These are phyloP conservation scores for Trypanosoma platydactyli DNA, from an alignment of 208 protist genomes.

Conservation along the genomic window DNA sequence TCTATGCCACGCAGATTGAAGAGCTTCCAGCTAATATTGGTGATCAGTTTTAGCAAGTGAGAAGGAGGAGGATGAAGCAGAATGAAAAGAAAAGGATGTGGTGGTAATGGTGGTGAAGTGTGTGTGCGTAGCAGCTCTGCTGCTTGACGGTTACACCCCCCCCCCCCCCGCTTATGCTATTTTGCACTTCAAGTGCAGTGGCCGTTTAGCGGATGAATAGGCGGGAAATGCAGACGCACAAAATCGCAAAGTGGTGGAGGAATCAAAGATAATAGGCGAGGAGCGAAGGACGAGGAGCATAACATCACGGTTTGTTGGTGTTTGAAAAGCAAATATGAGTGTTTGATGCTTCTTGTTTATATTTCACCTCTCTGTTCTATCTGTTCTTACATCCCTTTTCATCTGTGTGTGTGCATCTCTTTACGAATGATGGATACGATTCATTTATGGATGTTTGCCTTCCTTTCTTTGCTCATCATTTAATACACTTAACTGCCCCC, in stretches of 20 bases:
- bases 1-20: slow-evolving; percentile 96
- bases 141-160: too few relatives aligned
- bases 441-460: background rate
- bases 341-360: too few relatives aligned
- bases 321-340: too few relatives aligned
- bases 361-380: too few relatives aligned
- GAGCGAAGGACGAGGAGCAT: background rate
- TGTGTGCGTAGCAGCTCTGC: too few relatives aligned
- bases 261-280: too few relatives aligned
- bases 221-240: too few relatives aligned
- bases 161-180: too few relatives aligned
- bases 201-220: too few relatives aligned
- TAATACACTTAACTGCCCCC: background rate
- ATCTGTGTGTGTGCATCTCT: background rate
- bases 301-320: background rate
- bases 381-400: too few relatives aligned
- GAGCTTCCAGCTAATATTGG: slow-evolving; percentile 93
- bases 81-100: background rate
- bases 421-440: background rate
- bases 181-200: too few relatives aligned
- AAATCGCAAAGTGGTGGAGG: background rate
- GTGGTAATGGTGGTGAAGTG: background rate
- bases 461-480: too few relatives aligned
- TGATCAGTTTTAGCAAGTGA: slow-evolving; percentile 48
- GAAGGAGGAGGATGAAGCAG: background rate